Conservation (phyloP, 148 eudicot species). For the Tetragonia tetragonoides region DNA sequence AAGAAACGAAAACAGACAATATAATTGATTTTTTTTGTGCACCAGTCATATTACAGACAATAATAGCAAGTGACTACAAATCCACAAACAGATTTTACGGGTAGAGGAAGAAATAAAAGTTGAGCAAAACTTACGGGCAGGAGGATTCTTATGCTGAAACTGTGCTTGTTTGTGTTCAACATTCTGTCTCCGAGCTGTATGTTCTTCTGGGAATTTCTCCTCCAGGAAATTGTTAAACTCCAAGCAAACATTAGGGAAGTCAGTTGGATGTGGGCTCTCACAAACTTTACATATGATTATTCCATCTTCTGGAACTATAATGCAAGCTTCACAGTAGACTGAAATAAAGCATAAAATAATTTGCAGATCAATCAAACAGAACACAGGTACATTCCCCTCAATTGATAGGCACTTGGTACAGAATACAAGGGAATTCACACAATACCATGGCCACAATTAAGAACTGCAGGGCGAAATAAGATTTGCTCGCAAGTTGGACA, state of each 20-base stretch:
- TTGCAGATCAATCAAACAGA: background rate
- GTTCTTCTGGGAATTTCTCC: slow-evolving; percentile 54
- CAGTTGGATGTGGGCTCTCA: slow-evolving; percentile 55
- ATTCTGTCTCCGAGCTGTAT: slow-evolving; percentile 36
- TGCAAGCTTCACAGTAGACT: slow-evolving; percentile 71
- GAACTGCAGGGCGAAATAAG: slow-evolving; percentile 64
- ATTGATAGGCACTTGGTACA: background rate
- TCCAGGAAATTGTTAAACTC: slow-evolving; percentile 65
- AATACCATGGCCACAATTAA: slow-evolving; percentile 88
- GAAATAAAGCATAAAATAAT: slow-evolving; percentile 1
- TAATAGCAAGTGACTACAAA: background rate
- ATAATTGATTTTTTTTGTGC: background rate
- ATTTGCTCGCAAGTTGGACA: slow-evolving; percentile 65
- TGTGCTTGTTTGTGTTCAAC: slow-evolving; percentile 35
- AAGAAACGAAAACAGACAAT: background rate
- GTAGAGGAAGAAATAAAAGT: background rate
- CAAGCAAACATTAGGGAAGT: slow-evolving; percentile 64
- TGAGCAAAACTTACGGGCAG: slow-evolving; percentile 34
- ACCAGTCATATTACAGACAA: background rate
- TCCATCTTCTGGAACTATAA: slow-evolving; percentile 42
- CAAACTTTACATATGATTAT: slow-evolving; percentile 59
- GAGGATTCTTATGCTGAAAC: slow-evolving; percentile 34
- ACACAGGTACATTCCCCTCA: background rate
- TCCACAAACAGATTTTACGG: background rate
- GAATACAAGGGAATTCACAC: slow-evolving; percentile 1